Conservation (phyloP, 179 eudicot genomes). For the Drosera spatulata region DNA sequence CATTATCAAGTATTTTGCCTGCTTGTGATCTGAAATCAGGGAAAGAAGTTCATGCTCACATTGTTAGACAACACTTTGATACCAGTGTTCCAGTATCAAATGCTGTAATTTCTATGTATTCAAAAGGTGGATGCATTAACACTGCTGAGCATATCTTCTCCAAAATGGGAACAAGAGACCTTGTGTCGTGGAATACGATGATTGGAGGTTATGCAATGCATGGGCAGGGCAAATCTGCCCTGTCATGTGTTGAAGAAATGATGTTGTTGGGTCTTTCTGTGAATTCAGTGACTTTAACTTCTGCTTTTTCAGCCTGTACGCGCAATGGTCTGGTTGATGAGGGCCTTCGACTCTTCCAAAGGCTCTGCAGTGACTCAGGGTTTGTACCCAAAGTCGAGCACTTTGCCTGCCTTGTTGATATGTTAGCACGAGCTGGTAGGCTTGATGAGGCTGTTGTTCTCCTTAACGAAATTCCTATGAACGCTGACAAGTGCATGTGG, state of each 20-base stretch:
- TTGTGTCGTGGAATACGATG: constrained; percentile 53
- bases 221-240: constrained; percentile 35
- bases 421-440: constrained; percentile 42
- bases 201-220: constrained; percentile 39
- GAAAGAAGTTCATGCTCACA: constrained; percentile 33
- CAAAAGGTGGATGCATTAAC: constrained; percentile 28
- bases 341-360: constrained; percentile 30
- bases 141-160: constrained; percentile 29
- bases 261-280: constrained; percentile 20
- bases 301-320: constrained; percentile 39
- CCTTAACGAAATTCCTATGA: constrained; percentile 21
- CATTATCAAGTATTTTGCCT: constrained; percentile 37
- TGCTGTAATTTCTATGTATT: constrained; percentile 45
- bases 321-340: constrained; percentile 41
- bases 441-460: constrained; percentile 36
- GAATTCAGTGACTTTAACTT: constrained; percentile 37
- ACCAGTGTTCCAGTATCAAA: constrained; percentile 17
- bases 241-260: constrained; percentile 30
- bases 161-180: constrained; percentile 22
- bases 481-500: constrained; percentile 39
- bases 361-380: constrained; percentile 17
- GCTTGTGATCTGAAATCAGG: constrained; percentile 37
- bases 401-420: constrained; percentile 44
- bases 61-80: constrained; percentile 13
- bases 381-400: constrained; percentile 31